Conservation (phyloP, 108 stramenopile species). For the Nitzschia palea region DNA sequence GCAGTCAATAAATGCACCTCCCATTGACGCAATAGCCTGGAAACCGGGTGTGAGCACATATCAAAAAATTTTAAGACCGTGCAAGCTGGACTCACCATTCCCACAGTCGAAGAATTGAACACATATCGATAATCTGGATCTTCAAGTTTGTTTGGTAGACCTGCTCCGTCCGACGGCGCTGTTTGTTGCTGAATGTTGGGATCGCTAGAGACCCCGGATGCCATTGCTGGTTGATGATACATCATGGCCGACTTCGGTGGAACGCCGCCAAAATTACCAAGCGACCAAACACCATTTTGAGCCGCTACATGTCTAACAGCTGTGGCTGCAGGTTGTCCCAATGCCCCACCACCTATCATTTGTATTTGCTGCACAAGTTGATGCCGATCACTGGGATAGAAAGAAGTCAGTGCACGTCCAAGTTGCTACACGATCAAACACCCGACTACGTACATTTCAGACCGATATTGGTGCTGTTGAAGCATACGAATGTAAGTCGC, state of each 20-base stretch:
- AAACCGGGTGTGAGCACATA: not conserved
- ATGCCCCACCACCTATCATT: constrained; percentile 72
- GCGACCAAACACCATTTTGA: constrained; percentile 67
- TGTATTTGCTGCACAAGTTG: constrained; percentile 83
- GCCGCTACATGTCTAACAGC: constrained; percentile 59
- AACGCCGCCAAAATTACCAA: constrained; percentile 71
- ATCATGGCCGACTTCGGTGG: constrained; percentile 57
- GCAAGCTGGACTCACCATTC: constrained; percentile 51
- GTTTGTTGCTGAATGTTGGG: not conserved
- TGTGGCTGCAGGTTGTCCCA: constrained; percentile 73
- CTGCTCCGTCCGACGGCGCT: not conserved
- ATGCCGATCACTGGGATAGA: constrained; percentile 47
- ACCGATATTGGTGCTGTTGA: constrained; percentile 81
- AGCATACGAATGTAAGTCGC: constrained; percentile 88
- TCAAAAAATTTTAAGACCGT: not conserved
- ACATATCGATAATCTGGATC: constrained; percentile 74
- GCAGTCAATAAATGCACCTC: constrained; percentile 89
- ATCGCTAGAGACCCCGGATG: not conserved
- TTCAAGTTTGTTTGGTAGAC: constrained; percentile 34
- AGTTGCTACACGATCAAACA: not conserved
- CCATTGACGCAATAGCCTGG: constrained; percentile 86
- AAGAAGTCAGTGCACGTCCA: not conserved
- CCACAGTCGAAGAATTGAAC: constrained; percentile 79
- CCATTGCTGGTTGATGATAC: constrained; percentile 22
- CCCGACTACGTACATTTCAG: constrained; percentile 67